phyloP scores from a whole-genome alignment of 2,329 filamentous ascomycete species.

The Colletotrichum musae region DNA sequence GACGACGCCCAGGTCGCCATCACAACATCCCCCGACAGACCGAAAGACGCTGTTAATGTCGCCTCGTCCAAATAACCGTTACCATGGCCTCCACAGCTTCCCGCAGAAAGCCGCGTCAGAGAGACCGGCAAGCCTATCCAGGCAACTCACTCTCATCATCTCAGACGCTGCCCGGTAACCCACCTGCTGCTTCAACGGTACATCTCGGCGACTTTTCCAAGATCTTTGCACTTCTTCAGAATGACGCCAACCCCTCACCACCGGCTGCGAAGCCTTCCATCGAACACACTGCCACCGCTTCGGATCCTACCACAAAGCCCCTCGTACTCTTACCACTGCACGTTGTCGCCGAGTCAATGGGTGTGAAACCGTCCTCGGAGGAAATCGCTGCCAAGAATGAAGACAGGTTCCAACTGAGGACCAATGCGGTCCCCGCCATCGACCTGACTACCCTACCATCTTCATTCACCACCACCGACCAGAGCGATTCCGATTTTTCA shows the following conservation, averaged over 20 bases:
- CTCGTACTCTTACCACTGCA: slow-evolving; percentile 19
- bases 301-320: not conserved
- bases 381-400: not conserved
- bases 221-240: slow-evolving; percentile 20
- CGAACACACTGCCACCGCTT: not conserved
- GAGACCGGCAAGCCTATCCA: slow-evolving; percentile 4
- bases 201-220: slow-evolving; percentile 32
- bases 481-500: not conserved
- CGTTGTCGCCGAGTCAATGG: slow-evolving; percentile 14
- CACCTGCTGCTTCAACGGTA: not conserved
- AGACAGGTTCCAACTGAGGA: not conserved
- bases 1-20: too few species aligned
- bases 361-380: too few species aligned
- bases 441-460: not conserved
- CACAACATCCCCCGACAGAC: too few species aligned
- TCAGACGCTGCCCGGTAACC: not conserved
- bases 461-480: not conserved
- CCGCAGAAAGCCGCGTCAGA: slow-evolving; percentile 28
- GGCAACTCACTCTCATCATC: not conserved
- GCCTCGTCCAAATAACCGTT: not conserved
- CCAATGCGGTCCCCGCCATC: not conserved
- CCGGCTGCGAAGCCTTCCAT: not conserved
- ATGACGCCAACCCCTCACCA: not conserved
- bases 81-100: slow-evolving; percentile 22
- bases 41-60: not conserved